Conservation (phyloP, 352 stramenopile species). For the Globisporangium ultimum region DNA sequence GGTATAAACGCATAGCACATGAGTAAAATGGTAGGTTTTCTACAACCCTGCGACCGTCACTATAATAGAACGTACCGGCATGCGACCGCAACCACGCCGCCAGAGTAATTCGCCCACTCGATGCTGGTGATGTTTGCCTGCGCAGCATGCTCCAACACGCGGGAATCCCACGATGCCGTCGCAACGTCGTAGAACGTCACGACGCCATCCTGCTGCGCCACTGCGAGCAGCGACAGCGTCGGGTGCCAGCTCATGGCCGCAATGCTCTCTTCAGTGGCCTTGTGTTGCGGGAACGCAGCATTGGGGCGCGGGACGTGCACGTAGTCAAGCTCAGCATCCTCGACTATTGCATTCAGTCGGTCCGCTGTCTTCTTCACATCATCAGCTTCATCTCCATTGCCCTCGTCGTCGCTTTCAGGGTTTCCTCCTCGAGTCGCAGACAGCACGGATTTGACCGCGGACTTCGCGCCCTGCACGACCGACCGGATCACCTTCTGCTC, state of each 20-base stretch:
- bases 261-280: slow-evolving; percentile 29
- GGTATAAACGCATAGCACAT: background rate
- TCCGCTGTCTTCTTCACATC: slow-evolving; percentile 8
- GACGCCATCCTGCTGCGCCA: slow-evolving; percentile 64
- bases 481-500: slow-evolving; percentile 48
- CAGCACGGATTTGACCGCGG: slow-evolving; percentile 19
- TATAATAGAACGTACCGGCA: slow-evolving; percentile 38
- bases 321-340: too few relatives aligned
- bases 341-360: too few relatives aligned
- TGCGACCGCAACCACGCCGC: slow-evolving; percentile 58
- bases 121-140: slow-evolving; percentile 57
- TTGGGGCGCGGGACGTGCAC: too few relatives aligned
- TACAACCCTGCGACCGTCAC: background rate
- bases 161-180: slow-evolving; percentile 49
- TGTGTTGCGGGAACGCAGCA: too few relatives aligned
- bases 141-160: slow-evolving; percentile 55
- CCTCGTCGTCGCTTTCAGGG: slow-evolving; percentile 24
- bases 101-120: slow-evolving; percentile 61
- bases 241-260: slow-evolving; percentile 61
- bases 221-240: slow-evolving; percentile 48
- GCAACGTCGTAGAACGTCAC: slow-evolving; percentile 65
- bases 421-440: slow-evolving; percentile 17
- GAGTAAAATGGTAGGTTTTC: background rate
- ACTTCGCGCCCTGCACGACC: slow-evolving; percentile 21
- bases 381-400: slow-evolving; percentile 21